Evolutionary conservation across 176 grass and related monocot genomes (phyloP).

Genomic region (Puya raimondii): DNA sequence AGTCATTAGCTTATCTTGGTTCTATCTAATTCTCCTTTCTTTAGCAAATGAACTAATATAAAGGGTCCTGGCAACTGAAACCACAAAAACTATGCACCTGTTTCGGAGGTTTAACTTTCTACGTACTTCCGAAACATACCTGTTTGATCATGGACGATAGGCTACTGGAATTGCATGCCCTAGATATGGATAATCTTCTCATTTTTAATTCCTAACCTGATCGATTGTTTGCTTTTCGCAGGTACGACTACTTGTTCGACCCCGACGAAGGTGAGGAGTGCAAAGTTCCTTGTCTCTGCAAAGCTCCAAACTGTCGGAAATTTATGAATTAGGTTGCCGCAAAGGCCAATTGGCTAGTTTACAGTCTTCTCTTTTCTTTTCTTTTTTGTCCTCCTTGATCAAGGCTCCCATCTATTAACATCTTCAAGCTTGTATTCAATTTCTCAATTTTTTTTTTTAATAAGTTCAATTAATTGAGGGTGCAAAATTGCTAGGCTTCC

Average conservation of each 20-base stretch:
- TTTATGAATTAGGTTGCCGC: slow-evolving; percentile 81
- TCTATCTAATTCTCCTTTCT: too few relatives aligned
- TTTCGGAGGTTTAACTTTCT: too few relatives aligned
- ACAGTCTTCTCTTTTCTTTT: neutral
- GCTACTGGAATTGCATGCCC: neutral
- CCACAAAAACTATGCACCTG: too few relatives aligned
- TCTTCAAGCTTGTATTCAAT: slow-evolving; percentile 9
- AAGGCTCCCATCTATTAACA: neutral
- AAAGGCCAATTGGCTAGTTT: slow-evolving; percentile 25
- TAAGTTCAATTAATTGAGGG: slow-evolving; percentile 31
- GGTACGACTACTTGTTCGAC: slow-evolving; percentile 97
- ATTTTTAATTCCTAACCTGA: neutral
- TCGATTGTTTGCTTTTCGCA: slow-evolving; percentile 11
- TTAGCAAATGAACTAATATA: too few relatives aligned
- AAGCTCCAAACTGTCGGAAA: slow-evolving; percentile 83
- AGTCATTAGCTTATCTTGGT: too few relatives aligned
- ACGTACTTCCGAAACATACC: too few relatives aligned
- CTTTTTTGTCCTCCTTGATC: neutral
- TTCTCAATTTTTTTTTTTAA: slow-evolving; percentile 27
- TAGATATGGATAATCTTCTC: neutral
- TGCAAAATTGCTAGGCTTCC: slow-evolving; percentile 23
- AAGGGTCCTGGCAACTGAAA: too few relatives aligned
- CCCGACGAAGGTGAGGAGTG: slow-evolving; percentile 90
- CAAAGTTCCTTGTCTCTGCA: slow-evolving; percentile 90
- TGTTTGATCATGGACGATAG: too few relatives aligned